A percentile compares a stretch with the other conserved stretches of the same genome.
Evolutionary conservation across 2,329 filamentous ascomycete species (phyloP).

Genomic region (Penicillium sp.): DNA sequence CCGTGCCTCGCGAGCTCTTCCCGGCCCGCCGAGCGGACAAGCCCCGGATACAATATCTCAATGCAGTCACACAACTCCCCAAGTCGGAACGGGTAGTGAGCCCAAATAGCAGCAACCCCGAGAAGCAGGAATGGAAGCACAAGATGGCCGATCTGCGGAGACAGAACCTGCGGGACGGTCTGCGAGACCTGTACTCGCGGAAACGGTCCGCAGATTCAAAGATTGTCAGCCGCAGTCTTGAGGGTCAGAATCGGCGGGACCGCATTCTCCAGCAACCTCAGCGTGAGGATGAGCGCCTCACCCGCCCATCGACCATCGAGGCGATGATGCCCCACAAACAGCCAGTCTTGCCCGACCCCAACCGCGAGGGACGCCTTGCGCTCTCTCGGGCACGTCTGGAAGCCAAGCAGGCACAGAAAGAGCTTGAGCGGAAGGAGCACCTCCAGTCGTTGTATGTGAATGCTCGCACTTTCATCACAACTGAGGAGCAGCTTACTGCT

Average conservation of each 20-base stretch:
- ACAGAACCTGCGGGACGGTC: constrained; percentile 68
- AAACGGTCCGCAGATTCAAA: constrained; percentile 51
- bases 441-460: constrained; percentile 89
- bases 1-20: constrained; percentile 80
- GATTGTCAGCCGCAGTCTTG: constrained; percentile 44
- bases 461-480: constrained; percentile 81
- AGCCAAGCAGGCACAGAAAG: constrained; percentile 52
- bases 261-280: constrained; percentile 62
- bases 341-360: constrained; percentile 60
- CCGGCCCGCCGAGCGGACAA: constrained; percentile 61
- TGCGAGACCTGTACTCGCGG: constrained; percentile 67
- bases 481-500: constrained; percentile 70
- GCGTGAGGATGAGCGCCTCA: constrained; percentile 73
- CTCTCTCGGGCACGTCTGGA: constrained; percentile 41
- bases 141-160: constrained; percentile 71
- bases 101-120: constrained; percentile 45
- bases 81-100: constrained; percentile 33
- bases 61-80: constrained; percentile 59
- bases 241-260: constrained; percentile 53
- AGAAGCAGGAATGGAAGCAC: constrained; percentile 64
- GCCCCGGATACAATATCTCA: constrained; percentile 60
- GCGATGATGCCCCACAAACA: constrained; percentile 52
- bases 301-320: constrained; percentile 63
- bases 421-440: constrained; percentile 64
- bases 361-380: constrained; percentile 57